Percentiles rank a stretch among this genome's conserved stretches.
phyloP scores from a whole-genome alignment of 345 rosid genomes.

The Lagerstroemia speciosa region DNA sequence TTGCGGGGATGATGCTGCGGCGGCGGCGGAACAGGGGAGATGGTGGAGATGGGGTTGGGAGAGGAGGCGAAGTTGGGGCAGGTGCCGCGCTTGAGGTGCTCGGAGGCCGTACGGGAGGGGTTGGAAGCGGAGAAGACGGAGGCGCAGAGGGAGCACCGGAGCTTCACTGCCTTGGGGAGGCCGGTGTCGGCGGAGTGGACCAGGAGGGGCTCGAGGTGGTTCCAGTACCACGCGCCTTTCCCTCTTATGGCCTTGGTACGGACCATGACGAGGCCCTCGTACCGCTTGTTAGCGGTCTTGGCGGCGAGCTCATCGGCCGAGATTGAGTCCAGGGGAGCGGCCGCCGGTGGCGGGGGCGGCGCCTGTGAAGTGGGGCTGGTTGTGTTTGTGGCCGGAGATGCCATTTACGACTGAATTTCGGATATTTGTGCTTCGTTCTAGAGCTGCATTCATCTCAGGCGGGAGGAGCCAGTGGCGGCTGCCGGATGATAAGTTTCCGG shows the following conservation, averaged over 20 bases:
- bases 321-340: slow-evolving; percentile 29
- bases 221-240: slow-evolving; percentile 99
- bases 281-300: slow-evolving; percentile 69
- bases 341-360: slow-evolving; percentile 11
- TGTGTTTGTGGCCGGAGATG: slow-evolving; percentile 18
- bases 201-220: slow-evolving; percentile 88
- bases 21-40: slow-evolving; percentile 38
- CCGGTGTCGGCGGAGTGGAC: slow-evolving; percentile 84
- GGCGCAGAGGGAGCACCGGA: slow-evolving; percentile 87
- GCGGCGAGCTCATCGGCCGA: slow-evolving; percentile 72
- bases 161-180: slow-evolving; percentile 90
- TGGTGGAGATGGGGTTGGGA: slow-evolving; percentile 59
- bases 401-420: neutral
- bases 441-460: slow-evolving; percentile 3
- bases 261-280: slow-evolving; percentile 76
- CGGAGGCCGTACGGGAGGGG: slow-evolving; percentile 96
- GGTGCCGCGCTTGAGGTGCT: slow-evolving; percentile 93
- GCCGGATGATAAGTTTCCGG: slow-evolving; percentile 43
- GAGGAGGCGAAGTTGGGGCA: slow-evolving; percentile 78
- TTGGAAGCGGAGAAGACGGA: slow-evolving; percentile 98
- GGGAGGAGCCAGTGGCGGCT: slow-evolving; percentile 9
- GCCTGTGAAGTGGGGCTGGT: slow-evolving; percentile 20
- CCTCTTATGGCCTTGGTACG: slow-evolving; percentile 87
- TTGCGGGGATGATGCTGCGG: slow-evolving; percentile 40
- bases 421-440: neutral